Conservation (phyloP, 116 monocot species). For the Papilionanthe hybrid region DNA sequence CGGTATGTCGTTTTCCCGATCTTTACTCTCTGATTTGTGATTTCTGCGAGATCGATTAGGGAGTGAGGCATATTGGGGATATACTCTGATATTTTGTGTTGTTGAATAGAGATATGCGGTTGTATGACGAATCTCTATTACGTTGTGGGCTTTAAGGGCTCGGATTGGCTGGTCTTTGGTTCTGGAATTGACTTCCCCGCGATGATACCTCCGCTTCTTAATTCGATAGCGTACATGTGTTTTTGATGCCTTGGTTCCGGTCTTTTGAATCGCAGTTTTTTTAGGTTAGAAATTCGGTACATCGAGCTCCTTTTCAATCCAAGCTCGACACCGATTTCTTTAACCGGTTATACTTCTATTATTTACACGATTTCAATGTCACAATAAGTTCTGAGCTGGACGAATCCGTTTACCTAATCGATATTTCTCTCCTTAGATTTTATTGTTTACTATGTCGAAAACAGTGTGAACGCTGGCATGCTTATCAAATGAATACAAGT, state of each 20-base stretch:
- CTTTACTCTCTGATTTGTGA: not conserved
- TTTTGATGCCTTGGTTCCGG: not conserved
- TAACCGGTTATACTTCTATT: not conserved
- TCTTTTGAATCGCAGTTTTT: not conserved
- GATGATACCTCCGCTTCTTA: not conserved
- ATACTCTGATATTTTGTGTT: not conserved
- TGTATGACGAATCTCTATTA: not conserved
- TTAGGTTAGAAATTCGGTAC: not conserved
- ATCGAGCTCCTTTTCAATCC: not conserved
- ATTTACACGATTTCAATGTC: not conserved
- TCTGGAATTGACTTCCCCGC: not conserved
- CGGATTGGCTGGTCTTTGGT: not conserved
- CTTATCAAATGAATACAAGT: not conserved
- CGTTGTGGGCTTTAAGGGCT: not conserved
- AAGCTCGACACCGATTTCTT: not conserved
- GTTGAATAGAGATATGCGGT: not conserved
- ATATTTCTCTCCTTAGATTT: not conserved
- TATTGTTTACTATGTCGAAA: not conserved
- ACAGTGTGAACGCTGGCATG: not conserved
- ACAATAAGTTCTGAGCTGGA: not conserved
- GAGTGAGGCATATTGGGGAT: not conserved
- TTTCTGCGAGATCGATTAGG: conserved; percentile 7
- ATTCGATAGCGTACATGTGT: not conserved
- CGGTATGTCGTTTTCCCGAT: conserved; percentile 33
- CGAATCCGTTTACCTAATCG: not conserved